Evolutionary conservation across 495 filamentous ascomycete genomes (phyloP).

Genomic region (Poronia punctata): DNA sequence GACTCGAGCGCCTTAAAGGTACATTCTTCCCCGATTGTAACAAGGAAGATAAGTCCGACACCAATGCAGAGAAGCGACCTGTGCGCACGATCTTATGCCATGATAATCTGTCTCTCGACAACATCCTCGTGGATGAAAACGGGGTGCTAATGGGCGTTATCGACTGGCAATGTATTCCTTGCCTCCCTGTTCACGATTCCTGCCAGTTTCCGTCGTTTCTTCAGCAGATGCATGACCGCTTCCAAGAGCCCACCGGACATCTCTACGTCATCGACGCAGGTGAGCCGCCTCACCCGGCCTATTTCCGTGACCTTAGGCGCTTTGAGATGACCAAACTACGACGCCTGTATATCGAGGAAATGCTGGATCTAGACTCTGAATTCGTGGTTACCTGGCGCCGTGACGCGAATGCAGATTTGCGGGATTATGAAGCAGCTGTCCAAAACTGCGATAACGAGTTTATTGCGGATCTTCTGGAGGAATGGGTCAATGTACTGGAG

Average conservation of each 20-base stretch:
- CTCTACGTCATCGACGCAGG: slow-evolving; percentile 12
- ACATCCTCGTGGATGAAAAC: slow-evolving; percentile 43
- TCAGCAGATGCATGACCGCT: slow-evolving; percentile 13
- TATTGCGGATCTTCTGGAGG: slow-evolving; percentile 13
- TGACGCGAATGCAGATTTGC: slow-evolving; percentile 4
- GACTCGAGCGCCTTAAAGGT: slow-evolving; percentile 12
- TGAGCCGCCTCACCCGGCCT: not conserved
- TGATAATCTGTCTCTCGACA: slow-evolving; percentile 39
- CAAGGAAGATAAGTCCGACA: slow-evolving; percentile 8
- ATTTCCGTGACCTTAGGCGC: slow-evolving; percentile 17
- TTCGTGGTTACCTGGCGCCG: slow-evolving; percentile 13
- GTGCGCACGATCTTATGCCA: slow-evolving; percentile 39
- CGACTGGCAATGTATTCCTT: slow-evolving; percentile 49
- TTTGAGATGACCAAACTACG: slow-evolving; percentile 31
- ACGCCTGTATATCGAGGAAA: slow-evolving; percentile 24
- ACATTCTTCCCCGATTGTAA: slow-evolving; percentile 8
- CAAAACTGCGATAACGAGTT: slow-evolving; percentile 25
- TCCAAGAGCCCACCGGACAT: slow-evolving; percentile 6
- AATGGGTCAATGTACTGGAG: slow-evolving; percentile 17
- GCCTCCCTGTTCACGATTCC: slow-evolving; percentile 41
- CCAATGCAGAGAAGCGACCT: slow-evolving; percentile 7
- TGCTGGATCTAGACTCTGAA: slow-evolving; percentile 19
- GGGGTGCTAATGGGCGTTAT: slow-evolving; percentile 40
- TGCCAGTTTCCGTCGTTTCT: slow-evolving; percentile 42
- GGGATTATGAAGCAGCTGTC: slow-evolving; percentile 21